Base-by-base conservation (phyloP, 73 alveolate genomes). In the Paramecium primaurelia region DNA sequence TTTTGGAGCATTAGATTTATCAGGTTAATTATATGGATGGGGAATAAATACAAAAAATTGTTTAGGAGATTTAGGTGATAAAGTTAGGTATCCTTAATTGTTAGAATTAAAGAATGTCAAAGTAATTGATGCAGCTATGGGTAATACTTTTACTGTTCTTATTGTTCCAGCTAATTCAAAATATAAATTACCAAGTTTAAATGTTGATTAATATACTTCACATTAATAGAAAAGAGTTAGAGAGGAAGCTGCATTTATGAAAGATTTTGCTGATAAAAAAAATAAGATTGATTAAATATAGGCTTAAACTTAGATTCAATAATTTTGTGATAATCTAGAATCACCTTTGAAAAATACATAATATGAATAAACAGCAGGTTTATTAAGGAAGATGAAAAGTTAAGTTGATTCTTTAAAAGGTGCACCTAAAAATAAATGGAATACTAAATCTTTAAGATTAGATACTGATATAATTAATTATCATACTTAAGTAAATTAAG, bases 1-100 rank as follows among this genome's bases (percentile, higher is more conserved):
- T 45, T 80, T 80, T 80, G 91, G 91, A 2, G 91, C 91, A 6
- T 26, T 80, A 26, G 73, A 40, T 80, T 49, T 80, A 45, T 25
- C 47, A 28, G 91, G 91, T 4, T 32, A 80, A 45, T 64, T 80
- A 5, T 80, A 25, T 40, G 91, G 71, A 14, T 80, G 91, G 91
- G 91, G 91, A 25, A 32, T 80, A 20, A 80, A 80, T 49, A 20
- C 2, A 22, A 80, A 80, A 80, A 80, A 25, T 8, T 80, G 91
- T 44, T 47, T 80, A 47, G 47, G 44, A 10, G 73, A 80, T 45
- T 45, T 80, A 47, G 91, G 2, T 10, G 91, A 80, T 44, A 64
- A 80, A 80, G 45, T 25, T 11, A 80, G 44, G 20, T 34, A 45
- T 22, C 77, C 91, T 4, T 26, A 22, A 9, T 22, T 32, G 58